Base-by-base conservation (phyloP, 108 stramenopile genomes). In the Fragilaria radians region DNA sequence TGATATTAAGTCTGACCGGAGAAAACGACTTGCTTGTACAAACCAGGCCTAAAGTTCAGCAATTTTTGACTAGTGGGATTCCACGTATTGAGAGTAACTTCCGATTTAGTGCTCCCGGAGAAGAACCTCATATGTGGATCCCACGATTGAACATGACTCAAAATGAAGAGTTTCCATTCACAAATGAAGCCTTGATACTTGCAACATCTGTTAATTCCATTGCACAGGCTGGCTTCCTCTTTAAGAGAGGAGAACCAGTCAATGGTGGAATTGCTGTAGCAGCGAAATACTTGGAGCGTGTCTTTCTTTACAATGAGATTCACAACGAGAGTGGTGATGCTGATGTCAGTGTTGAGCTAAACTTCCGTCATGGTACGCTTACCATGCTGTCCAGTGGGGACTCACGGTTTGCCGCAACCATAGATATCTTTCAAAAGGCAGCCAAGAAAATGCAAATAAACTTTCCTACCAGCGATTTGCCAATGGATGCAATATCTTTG, bases 311-410 rank as follows among this genome's bases (percentile, higher is more conserved):
- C 84, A 82, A 95, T 54, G 67, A 80, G 55, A 82, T 97, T 23
- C 72, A 89, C 1, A 87, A 89, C 0, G 70, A 86, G 47, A 78
- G 81, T 31, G 96, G 96, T n/a, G 96, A 94, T 1, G 85, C 89
- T 52, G 87, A 90, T 2, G 93, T 88, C 21, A 82, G 77, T 73
- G 82, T 85, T 18, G 46, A 66, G 21, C 78, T 95, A 55, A 72
- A 77, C 51, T 50, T 76, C 7, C 77, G 71, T 32, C 66, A 80
- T 54, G 90, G 90, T 19, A 31, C 81, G 7, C 74, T 83, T 27
- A 61, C 70, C 25, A 78, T 89, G 57, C 69, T 83, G 28, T 86
- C 81, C 21, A 92, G 93, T 31, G 62, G 81, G 21, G 84, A 83
- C 65, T 85, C 88, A 1, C 74, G 72, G 34, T 73, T 81, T n/a